Evolutionary conservation across 176 grass and related monocot genomes (phyloP).

Genomic region (Lolium perenne): DNA sequence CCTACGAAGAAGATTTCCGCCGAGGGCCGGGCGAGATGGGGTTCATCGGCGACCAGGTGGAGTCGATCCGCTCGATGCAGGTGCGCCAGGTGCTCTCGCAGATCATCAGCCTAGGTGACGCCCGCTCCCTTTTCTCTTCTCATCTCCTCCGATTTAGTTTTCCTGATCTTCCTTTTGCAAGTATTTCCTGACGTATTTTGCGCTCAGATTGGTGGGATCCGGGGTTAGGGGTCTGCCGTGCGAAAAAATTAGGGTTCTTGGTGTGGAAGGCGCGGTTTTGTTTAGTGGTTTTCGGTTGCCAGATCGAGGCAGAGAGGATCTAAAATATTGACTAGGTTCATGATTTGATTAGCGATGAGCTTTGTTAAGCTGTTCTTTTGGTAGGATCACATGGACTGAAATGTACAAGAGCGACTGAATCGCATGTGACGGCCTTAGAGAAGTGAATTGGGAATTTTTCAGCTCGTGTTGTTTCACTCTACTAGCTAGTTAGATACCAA

Average conservation of each 20-base stretch:
- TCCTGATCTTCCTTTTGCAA: not conserved
- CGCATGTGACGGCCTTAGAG: not conserved
- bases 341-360: not conserved
- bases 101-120: constrained; percentile 75
- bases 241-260: not conserved
- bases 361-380: not conserved
- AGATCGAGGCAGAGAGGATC: not conserved
- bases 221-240: not conserved
- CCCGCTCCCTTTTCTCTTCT: not conserved
- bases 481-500: not conserved
- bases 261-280: not conserved
- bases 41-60: constrained; percentile 61
- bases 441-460: not conserved
- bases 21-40: constrained; percentile 49
- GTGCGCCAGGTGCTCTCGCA: constrained; percentile 67
- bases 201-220: not conserved
- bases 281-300: not conserved
- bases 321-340: not conserved
- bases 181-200: not conserved
- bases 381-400: not conserved
- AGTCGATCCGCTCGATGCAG: constrained; percentile 71
- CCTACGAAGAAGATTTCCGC: not conserved
- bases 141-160: not conserved
- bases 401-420: not conserved
- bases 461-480: not conserved